Evolutionary conservation across 805 yeast genomes (phyloP), one percentile per base, ranked within the genome.

Genomic region (Kuraishia molischiana): DNA sequence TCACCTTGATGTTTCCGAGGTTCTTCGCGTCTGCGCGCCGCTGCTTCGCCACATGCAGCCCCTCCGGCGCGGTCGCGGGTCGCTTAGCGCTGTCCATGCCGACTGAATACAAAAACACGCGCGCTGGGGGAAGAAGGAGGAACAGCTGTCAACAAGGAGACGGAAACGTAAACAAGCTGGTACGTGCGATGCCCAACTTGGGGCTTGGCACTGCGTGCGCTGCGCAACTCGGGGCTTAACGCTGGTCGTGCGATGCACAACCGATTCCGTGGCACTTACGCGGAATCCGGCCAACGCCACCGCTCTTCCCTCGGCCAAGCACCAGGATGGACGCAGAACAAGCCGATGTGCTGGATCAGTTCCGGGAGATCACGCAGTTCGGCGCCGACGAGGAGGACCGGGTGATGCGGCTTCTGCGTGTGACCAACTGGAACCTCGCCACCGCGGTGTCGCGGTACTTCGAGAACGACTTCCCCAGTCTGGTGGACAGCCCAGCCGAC

Each of bases 381-480:
- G 67, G 67, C 8, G 72, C 67, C 4, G 66, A 61, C 0, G 72
- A 73, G 20, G 56, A 64, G 33, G 66, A 65, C 1, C 63, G 69
- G 32, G 67, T 78, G 3, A 53, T 68, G 3, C 54, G 61, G 37
- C 52, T 79, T 19, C 51, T 80, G 37, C 54, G 64, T 24, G 65
- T 69, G 34, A 68, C 75, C 46, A 68, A 74, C 35, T 77, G 78
- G 78, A 69, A 78, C 47, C 50, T 81, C 36, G 84, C 79, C 47
- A 61, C 68, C 32, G 75, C 86, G 1, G 55, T 79, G 24, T 69
- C 79, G 3, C 65, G 74, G 36, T 81, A 67, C 51, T 78, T 78
- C 50, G 89, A 81, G 46, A 71, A 69, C 15, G 63, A 67, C 36
- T 63, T 74, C 56, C 61, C 61, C 3, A 47, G 56, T 1, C 33